A percentile compares a stretch with the other conserved stretches of the same genome.
Conservation (phyloP, 352 stramenopile species). For the Blastocystis sp. region DNA sequence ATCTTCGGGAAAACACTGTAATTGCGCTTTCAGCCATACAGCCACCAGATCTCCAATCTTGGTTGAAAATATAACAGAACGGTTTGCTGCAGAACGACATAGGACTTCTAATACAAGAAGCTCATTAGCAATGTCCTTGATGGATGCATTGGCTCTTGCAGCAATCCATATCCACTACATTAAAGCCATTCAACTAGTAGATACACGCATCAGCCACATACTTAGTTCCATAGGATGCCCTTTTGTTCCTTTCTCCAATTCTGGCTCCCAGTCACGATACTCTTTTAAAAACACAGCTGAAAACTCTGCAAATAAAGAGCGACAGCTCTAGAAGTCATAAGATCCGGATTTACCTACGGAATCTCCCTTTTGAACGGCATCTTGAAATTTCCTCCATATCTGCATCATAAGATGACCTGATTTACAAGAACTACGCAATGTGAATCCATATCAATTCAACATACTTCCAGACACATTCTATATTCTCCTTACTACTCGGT, state of each 20-base stretch:
- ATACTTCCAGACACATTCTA: not conserved
- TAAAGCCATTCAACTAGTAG: not conserved
- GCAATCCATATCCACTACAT: slow-evolving; percentile 39
- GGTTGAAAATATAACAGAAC: not conserved
- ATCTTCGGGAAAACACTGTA: not conserved
- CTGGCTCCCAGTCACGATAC: not conserved
- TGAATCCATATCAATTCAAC: no score
- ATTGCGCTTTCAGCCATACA: not conserved
- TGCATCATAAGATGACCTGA: not conserved
- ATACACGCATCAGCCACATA: not conserved
- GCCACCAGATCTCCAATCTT: not conserved
- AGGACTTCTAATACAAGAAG: slow-evolving; percentile 24
- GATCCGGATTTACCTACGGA: not conserved
- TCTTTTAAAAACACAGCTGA: not conserved
- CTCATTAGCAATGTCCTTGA: not conserved
- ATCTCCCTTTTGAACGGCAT: not conserved
- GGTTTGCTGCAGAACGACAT: slow-evolving; percentile 6
- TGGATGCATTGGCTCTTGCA: not conserved
- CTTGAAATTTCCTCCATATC: not conserved
- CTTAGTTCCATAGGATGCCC: not conserved
- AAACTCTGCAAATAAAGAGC: not conserved
- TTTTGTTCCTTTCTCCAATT: not conserved
- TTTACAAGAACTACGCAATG: not conserved
- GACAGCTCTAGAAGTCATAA: not conserved
- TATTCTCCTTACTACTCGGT: not conserved